A percentile compares a stretch with the other conserved stretches of the same genome.
These are phyloP conservation scores for Fusarium foetens DNA, from an alignment of 2,329 filamentous ascomycete genomes.

Conservation along the genomic window DNA sequence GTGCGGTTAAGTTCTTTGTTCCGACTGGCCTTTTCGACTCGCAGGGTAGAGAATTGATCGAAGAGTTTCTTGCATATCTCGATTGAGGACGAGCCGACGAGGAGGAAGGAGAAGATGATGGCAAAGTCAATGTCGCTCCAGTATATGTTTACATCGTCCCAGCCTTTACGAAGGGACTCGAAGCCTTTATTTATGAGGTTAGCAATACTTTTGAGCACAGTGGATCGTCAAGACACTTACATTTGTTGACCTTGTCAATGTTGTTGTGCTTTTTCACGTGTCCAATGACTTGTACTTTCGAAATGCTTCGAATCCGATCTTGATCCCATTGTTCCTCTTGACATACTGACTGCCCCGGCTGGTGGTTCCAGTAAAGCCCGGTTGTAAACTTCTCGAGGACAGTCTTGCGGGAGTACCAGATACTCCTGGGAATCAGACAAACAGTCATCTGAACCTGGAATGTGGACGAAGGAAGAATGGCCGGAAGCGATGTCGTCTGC, in stretches of 20 bases:
- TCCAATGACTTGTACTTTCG: slow-evolving; percentile 7
- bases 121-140: slow-evolving; percentile 28
- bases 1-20: not conserved
- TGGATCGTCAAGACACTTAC: not conserved
- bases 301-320: not conserved
- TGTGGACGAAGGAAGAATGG: not conserved
- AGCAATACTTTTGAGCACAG: not conserved
- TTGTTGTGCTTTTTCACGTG: not conserved
- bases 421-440: slow-evolving; percentile 10
- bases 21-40: slow-evolving; percentile 6
- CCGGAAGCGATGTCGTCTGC: not conserved
- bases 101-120: not conserved
- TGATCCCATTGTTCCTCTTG: slow-evolving; percentile 3
- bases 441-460: slow-evolving; percentile 8
- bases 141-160: slow-evolving; percentile 14
- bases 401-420: slow-evolving; percentile 13
- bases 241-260: not conserved
- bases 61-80: slow-evolving; percentile 9
- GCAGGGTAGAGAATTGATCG: slow-evolving; percentile 6
- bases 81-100: not conserved
- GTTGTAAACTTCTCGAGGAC: slow-evolving; percentile 6
- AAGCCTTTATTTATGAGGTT: not conserved
- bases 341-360: fast-evolving
- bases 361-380: slow-evolving; percentile 14
- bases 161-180: not conserved